Conservation (phyloP, 108 stramenopile species). For the Pseudonitzschia delicatissima region DNA sequence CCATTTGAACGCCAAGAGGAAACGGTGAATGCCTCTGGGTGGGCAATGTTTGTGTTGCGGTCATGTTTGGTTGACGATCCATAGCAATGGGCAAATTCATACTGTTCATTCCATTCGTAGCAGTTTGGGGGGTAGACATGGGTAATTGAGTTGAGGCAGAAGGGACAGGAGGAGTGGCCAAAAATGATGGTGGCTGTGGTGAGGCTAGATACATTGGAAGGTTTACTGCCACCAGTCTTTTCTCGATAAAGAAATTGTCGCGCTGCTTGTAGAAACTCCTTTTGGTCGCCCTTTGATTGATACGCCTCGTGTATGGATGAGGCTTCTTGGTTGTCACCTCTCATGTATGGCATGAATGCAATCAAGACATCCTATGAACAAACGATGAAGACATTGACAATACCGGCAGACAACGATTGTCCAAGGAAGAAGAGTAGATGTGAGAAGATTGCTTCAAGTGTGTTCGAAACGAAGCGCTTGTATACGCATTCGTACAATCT, state of each 20-base stretch:
- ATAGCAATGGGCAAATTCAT: not conserved
- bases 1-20: not conserved
- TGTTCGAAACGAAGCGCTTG: not conserved
- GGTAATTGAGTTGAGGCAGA: not conserved
- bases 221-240: not conserved
- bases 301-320: conserved; percentile 62
- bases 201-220: conserved; percentile 1
- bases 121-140: not conserved
- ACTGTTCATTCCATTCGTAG: not conserved
- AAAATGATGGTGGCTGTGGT: not conserved
- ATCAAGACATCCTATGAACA: conserved; percentile 55
- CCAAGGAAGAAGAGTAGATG: not conserved
- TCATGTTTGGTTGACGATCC: not conserved
- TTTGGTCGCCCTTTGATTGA: conserved; percentile 46
- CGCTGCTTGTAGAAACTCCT: conserved; percentile 56
- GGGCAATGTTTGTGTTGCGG: not conserved
- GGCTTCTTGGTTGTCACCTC: conserved; percentile 54
- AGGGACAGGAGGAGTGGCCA: not conserved
- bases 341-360: conserved; percentile 66
- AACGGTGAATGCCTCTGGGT: not conserved
- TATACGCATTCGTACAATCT: not conserved
- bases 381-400: not conserved
- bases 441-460: not conserved
- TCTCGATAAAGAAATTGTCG: conserved; percentile 42
- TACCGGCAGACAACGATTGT: not conserved